Conservation (phyloP, 2,329 filamentous ascomycete species). For the Mycosphaerella arachidis region DNA sequence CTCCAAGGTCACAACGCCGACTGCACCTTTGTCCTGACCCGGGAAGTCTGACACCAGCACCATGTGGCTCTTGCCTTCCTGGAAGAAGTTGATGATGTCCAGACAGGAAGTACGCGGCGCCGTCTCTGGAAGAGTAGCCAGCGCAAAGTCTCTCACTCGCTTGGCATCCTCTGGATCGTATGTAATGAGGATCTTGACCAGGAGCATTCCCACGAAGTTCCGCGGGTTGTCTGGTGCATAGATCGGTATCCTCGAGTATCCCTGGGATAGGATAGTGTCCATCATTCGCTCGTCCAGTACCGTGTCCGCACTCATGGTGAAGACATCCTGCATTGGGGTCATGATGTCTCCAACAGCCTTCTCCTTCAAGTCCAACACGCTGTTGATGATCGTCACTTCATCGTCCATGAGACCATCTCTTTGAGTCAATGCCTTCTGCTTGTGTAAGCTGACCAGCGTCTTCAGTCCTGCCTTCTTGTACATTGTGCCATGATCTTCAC, state of each 20-base stretch:
- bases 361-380: slow-evolving; percentile 91
- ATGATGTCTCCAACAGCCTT: slow-evolving; percentile 94
- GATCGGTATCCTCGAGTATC: slow-evolving; percentile 94
- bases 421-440: slow-evolving; percentile 52
- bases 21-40: slow-evolving; percentile 82
- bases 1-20: slow-evolving; percentile 92
- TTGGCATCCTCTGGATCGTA: slow-evolving; percentile 94
- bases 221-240: slow-evolving; percentile 75
- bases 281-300: slow-evolving; percentile 90
- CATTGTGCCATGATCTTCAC: slow-evolving; percentile 89
- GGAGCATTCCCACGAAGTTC: slow-evolving; percentile 94
- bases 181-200: slow-evolving; percentile 98
- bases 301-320: slow-evolving; percentile 92
- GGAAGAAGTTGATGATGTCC: slow-evolving; percentile 99
- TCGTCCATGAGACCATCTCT: slow-evolving; percentile 85
- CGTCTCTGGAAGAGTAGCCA: slow-evolving; percentile 92
- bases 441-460: slow-evolving; percentile 90
- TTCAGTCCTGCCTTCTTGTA: slow-evolving; percentile 99
- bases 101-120: slow-evolving; percentile 92
- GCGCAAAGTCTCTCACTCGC: slow-evolving; percentile 80
- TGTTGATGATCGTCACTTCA: slow-evolving; percentile 97
- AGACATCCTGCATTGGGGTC: slow-evolving; percentile 98
- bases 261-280: slow-evolving; percentile 86
- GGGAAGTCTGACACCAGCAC: slow-evolving; percentile 88
- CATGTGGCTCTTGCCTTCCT: slow-evolving; percentile 99